These are phyloP conservation scores for Pachysandra terminalis DNA, from an alignment of 164 flowering plant species.

Conservation along the genomic window DNA sequence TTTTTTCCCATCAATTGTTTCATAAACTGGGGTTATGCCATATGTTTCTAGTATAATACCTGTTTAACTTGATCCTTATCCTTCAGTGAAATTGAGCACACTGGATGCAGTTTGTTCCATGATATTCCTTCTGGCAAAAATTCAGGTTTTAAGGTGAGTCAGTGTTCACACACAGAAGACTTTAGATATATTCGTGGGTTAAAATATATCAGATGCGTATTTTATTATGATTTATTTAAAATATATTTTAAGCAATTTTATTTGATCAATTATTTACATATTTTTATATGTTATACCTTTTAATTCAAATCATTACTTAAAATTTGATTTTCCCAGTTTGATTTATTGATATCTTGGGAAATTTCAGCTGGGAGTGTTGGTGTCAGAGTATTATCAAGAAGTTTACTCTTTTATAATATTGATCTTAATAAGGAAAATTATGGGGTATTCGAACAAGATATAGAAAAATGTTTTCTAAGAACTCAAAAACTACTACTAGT, in stretches of 20 bases:
- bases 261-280: neutral
- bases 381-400: too few relatives aligned
- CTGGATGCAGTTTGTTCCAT: constrained; percentile 58
- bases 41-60: neutral
- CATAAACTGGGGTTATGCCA: neutral
- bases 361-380: neutral
- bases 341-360: neutral
- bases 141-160: constrained; percentile 90
- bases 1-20: neutral
- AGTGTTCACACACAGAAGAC: neutral
- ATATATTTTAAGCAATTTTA: neutral
- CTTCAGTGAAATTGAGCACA: constrained; percentile 88
- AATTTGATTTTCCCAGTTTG: neutral
- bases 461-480: too few relatives aligned
- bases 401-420: too few relatives aligned
- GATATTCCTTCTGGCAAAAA: constrained; percentile 82
- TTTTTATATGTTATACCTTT: neutral
- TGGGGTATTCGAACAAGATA: too few relatives aligned
- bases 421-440: too few relatives aligned
- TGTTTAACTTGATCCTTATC: constrained; percentile 13
- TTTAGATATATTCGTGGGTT: neutral
- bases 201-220: neutral
- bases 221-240: neutral
- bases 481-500: too few relatives aligned
- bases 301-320: neutral